A percentile compares a stretch with the other conserved stretches of the same genome.
Conservation (phyloP, 2,329 filamentous ascomycete genomes). For the Exophiala aquamarina region DNA sequence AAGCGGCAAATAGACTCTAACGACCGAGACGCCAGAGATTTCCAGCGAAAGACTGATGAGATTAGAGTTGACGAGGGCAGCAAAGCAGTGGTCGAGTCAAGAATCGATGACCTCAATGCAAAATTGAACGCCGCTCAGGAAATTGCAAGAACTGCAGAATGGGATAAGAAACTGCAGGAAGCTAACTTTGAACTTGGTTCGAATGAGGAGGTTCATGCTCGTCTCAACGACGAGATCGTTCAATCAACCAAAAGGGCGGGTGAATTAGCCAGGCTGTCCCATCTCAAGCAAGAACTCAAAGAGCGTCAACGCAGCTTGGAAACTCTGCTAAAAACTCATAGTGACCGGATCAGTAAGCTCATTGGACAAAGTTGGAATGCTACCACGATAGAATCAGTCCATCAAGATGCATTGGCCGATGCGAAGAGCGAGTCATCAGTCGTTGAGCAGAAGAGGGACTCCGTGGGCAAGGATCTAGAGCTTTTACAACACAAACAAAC, state of each 20-base stretch:
- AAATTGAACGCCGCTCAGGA: slow-evolving; percentile 62
- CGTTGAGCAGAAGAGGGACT: slow-evolving; percentile 69
- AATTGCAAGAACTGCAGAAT: slow-evolving; percentile 63
- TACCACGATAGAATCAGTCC: slow-evolving; percentile 68
- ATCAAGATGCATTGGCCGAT: slow-evolving; percentile 57
- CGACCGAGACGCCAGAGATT: slow-evolving; percentile 65
- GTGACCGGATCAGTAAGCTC: slow-evolving; percentile 64
- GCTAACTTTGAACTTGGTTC: slow-evolving; percentile 65
- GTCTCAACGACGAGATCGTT: slow-evolving; percentile 75
- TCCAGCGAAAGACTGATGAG: slow-evolving; percentile 69
- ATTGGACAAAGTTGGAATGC: slow-evolving; percentile 69
- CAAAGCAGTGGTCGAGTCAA: slow-evolving; percentile 73
- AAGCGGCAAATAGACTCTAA: slow-evolving; percentile 71
- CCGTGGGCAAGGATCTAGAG: slow-evolving; percentile 69
- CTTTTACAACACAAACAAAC: slow-evolving; percentile 73
- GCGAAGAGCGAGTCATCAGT: slow-evolving; percentile 54
- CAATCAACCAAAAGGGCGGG: slow-evolving; percentile 78
- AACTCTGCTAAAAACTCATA: slow-evolving; percentile 74
- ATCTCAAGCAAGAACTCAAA: slow-evolving; percentile 75
- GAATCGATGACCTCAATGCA: slow-evolving; percentile 67
- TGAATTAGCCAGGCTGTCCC: slow-evolving; percentile 80
- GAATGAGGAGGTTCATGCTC: slow-evolving; percentile 70
- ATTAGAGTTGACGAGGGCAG: slow-evolving; percentile 84
- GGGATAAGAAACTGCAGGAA: slow-evolving; percentile 69
- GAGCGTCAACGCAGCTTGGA: slow-evolving; percentile 73